A percentile compares a stretch with the other conserved stretches of the same genome.
Evolutionary conservation across 768 basidiomycete species (phyloP).

Genomic region (Tephrocybe sp.): DNA sequence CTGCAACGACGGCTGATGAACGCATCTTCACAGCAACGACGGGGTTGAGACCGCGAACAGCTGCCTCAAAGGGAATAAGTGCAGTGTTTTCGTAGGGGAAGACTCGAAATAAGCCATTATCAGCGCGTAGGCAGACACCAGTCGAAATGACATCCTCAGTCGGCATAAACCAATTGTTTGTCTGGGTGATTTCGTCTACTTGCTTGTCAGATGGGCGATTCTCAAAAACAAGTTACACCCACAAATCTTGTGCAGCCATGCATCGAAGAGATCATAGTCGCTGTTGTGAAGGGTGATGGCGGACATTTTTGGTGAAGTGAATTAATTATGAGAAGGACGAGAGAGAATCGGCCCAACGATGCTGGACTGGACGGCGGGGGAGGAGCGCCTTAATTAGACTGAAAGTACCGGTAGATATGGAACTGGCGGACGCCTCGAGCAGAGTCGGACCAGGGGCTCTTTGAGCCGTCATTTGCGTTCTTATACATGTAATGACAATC

Average conservation of each 20-base stretch:
- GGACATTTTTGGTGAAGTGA: constrained; percentile 16
- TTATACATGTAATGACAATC: constrained; percentile 11
- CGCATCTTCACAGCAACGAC: constrained; percentile 81
- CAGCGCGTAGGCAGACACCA: constrained; percentile 73
- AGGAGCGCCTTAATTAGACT: constrained; percentile 8
- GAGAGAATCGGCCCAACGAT: background rate
- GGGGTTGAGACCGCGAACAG: constrained; percentile 74
- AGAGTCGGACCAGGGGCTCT: constrained; percentile 3
- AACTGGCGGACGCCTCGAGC: constrained; percentile 19
- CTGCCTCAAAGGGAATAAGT: constrained; percentile 77
- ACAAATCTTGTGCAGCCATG: constrained; percentile 76
- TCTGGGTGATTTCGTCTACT: constrained; percentile 57
- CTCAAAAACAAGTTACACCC: constrained; percentile 13
- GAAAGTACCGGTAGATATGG: constrained; percentile 19
- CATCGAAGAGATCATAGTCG: constrained; percentile 81
- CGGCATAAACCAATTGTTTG: constrained; percentile 83
- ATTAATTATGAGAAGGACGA: background rate
- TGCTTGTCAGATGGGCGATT: background rate
- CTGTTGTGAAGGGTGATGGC: constrained; percentile 49
- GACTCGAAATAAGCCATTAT: constrained; percentile 64
- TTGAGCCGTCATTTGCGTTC: constrained; percentile 1
- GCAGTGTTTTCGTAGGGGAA: constrained; percentile 82
- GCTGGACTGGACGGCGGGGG: background rate
- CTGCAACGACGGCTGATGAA: constrained; percentile 75
- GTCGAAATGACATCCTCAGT: constrained; percentile 68